Percentiles rank a stretch among this genome's conserved stretches.
phyloP scores from a whole-genome alignment of 176 grass and related monocot genomes.

The Triticum dicoccoides region DNA sequence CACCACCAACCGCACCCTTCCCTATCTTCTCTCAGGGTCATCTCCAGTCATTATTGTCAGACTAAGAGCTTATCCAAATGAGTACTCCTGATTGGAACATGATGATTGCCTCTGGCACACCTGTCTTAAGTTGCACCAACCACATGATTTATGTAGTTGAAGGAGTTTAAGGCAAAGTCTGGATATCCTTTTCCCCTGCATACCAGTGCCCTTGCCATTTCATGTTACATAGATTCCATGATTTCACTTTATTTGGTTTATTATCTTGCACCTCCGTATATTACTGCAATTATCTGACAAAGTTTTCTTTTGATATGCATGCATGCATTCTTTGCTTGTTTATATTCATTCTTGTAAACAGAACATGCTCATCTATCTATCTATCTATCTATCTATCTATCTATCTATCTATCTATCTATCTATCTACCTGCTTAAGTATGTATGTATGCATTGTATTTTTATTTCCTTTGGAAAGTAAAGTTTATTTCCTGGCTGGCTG shows the following conservation, averaged over 20 bases:
- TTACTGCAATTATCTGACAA: no score
- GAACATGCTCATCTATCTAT: no score
- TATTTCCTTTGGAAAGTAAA: no score
- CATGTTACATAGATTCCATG: constrained; percentile 5
- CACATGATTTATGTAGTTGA: background rate
- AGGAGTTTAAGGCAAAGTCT: constrained; percentile 5
- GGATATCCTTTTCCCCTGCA: background rate
- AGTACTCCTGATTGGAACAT: constrained; percentile 15
- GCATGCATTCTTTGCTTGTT: no score
- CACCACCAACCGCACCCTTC: constrained; percentile 5
- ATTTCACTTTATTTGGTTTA: constrained; percentile 2
- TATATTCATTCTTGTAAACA: no score
- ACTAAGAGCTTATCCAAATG: constrained; percentile 21
- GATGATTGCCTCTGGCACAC: background rate
- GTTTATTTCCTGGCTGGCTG: no score
- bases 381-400: no score
- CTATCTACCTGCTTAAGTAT: no score
- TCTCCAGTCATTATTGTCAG: background rate
- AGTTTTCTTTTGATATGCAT: no score
- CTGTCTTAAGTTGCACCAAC: constrained; percentile 15
- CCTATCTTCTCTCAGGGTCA: constrained; percentile 19
- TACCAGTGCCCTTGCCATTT: background rate
- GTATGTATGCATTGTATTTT: no score
- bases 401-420: no score
- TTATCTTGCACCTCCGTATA: background rate